Evolutionary conservation across 148 eudicot species (phyloP).

Genomic region (Amaranthus palmeri): DNA sequence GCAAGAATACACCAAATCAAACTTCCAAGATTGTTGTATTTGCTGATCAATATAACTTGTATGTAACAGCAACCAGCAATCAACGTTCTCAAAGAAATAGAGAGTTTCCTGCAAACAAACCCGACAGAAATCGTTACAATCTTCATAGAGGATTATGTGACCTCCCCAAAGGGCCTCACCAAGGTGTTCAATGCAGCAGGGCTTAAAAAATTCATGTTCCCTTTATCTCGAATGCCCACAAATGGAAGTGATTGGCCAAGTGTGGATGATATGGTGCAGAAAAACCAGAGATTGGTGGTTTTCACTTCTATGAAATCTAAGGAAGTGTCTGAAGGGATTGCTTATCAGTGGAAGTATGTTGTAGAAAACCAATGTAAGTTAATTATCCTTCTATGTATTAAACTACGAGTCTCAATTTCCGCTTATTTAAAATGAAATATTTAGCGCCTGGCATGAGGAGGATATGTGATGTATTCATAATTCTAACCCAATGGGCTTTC

Average conservation of each 20-base stretch:
- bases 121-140: slow-evolving; percentile 79
- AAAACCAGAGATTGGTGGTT: slow-evolving; percentile 73
- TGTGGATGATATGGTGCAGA: slow-evolving; percentile 72
- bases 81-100: slow-evolving; percentile 66
- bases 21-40: neutral
- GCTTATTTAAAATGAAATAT: no score
- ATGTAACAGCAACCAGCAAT: slow-evolving; percentile 79
- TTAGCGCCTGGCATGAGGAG: no score
- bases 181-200: slow-evolving; percentile 72
- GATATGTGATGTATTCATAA: no score
- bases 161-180: slow-evolving; percentile 59
- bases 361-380: slow-evolving; percentile 84
- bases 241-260: slow-evolving; percentile 80
- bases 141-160: slow-evolving; percentile 87
- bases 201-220: slow-evolving; percentile 59
- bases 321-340: slow-evolving; percentile 80
- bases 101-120: slow-evolving; percentile 51
- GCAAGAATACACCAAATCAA: no score
- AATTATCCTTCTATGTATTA: neutral
- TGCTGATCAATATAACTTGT: neutral
- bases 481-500: no score
- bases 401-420: no score
- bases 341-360: slow-evolving; percentile 79
- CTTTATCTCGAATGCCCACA: slow-evolving; percentile 77
- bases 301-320: slow-evolving; percentile 68